Percentiles rank a stretch among this genome's conserved stretches.
Conservation (phyloP, 345 rosid genomes). For the Murraya paniculata region DNA sequence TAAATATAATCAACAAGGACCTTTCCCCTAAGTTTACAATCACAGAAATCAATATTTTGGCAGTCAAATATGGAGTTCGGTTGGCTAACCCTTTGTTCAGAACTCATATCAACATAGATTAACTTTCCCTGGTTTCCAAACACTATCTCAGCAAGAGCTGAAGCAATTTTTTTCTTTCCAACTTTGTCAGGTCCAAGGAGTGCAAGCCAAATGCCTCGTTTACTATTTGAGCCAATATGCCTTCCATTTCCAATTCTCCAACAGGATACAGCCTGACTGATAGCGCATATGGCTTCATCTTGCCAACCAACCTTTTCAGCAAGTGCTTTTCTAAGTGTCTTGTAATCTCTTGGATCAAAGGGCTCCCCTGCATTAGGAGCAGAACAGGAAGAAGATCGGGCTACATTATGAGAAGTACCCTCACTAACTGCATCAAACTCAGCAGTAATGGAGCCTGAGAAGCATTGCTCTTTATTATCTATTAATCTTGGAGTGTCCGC, state of each 20-base stretch:
- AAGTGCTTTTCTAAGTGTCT: conserved; percentile 45
- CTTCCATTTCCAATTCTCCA: conserved; percentile 40
- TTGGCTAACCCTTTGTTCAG: conserved; percentile 21
- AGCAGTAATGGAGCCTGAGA: conserved; percentile 24
- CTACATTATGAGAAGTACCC: conserved; percentile 20
- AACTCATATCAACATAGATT: conserved; percentile 47
- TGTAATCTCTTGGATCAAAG: conserved; percentile 35
- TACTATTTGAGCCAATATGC: conserved; percentile 17
- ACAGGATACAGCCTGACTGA: conserved; percentile 46
- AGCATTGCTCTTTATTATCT: conserved; percentile 16
- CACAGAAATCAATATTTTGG: conserved; percentile 26
- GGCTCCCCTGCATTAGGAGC: conserved; percentile 22
- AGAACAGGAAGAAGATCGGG: conserved; percentile 28
- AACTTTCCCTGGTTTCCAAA: conserved; percentile 42
- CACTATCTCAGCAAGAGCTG: conserved; percentile 52
- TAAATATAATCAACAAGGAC: conserved; percentile 50
- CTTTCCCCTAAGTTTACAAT: conserved; percentile 40
- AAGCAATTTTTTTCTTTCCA: conserved; percentile 66
- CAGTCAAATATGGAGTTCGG: conserved; percentile 26
- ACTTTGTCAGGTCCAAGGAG: conserved; percentile 70
- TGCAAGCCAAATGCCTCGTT: conserved; percentile 54
- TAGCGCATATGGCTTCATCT: conserved; percentile 49
- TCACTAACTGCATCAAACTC: conserved; percentile 25
- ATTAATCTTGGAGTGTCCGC: conserved; percentile 24
- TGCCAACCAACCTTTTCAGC: conserved; percentile 57